phyloP scores from a whole-genome alignment of 139 green algal species.

The Picochlorum sp. region DNA sequence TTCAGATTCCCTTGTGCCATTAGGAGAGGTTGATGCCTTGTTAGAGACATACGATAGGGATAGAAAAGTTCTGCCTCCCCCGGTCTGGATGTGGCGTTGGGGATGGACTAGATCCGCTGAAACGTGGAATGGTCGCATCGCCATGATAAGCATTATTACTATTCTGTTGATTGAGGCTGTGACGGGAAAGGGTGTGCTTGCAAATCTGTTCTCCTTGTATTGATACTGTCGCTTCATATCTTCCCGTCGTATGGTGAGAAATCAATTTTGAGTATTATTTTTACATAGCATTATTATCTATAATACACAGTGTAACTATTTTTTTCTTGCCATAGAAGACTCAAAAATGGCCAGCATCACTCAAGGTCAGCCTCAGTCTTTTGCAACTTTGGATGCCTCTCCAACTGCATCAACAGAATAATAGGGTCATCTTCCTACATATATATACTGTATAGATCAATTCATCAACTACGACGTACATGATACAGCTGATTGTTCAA shows the following conservation, averaged over 20 bases:
- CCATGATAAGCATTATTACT: slow-evolving; percentile 52
- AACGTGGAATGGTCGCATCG: slow-evolving; percentile 90
- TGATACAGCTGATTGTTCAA: neutral
- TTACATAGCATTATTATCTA: no score
- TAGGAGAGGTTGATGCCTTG: slow-evolving; percentile 77
- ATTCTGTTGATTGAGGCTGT: slow-evolving; percentile 71
- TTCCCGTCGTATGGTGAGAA: neutral
- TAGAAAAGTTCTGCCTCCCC: slow-evolving; percentile 69
- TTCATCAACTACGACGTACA: neutral
- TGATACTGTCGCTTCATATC: neutral
- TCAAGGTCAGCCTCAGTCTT: slow-evolving; percentile 1
- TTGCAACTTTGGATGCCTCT: slow-evolving; percentile 2
- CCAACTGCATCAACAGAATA: neutral
- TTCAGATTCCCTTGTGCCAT: slow-evolving; percentile 58
- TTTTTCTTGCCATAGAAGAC: no score
- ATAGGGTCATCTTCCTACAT: neutral
- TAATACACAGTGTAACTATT: no score
- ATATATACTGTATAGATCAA: neutral
- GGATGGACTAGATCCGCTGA: slow-evolving; percentile 90
- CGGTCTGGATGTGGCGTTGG: slow-evolving; percentile 76
- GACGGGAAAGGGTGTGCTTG: slow-evolving; percentile 56
- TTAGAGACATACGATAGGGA: slow-evolving; percentile 91
- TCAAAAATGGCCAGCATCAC: neutral
- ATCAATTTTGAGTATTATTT: neutral
- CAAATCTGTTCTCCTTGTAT: slow-evolving; percentile 4